Evolutionary conservation across 2,329 filamentous ascomycete genomes (phyloP).

Genomic region (Xylariaceae sp.): DNA sequence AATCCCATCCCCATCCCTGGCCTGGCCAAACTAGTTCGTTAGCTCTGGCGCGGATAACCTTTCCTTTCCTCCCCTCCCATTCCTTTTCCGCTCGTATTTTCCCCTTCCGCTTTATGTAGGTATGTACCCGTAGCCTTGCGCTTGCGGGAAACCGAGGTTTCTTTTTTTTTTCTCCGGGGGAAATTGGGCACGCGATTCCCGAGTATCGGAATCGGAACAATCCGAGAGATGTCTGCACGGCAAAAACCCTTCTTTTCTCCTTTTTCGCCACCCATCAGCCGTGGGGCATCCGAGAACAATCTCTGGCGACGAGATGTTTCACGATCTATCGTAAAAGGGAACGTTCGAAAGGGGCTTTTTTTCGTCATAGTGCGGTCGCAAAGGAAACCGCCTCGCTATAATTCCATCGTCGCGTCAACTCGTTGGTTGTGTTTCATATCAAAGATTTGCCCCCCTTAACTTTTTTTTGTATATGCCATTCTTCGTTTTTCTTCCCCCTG

Average conservation of each 20-base stretch:
- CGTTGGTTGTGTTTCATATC: slow-evolving; percentile 13
- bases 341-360: background rate
- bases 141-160: background rate
- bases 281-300: slow-evolving; percentile 15
- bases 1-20: background rate
- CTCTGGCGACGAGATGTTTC: slow-evolving; percentile 9
- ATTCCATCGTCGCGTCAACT: slow-evolving; percentile 9
- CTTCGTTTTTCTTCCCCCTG: slow-evolving; percentile 14
- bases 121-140: background rate
- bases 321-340: slow-evolving; percentile 12
- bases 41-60: background rate
- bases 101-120: background rate
- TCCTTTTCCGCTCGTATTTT: background rate
- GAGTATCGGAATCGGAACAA: background rate
- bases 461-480: slow-evolving; percentile 16
- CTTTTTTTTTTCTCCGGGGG: background rate
- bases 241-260: background rate
- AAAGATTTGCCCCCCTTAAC: slow-evolving; percentile 1
- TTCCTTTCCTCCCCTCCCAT: background rate
- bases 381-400: slow-evolving; percentile 15
- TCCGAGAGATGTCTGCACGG: background rate
- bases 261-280: slow-evolving; percentile 15
- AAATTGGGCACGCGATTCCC: background rate
- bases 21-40: background rate
- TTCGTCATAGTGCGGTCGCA: slow-evolving; percentile 8